Evolutionary conservation across 2,329 filamentous ascomycete genomes (phyloP), one percentile per base, ranked within the genome.

Genomic region (Fusarium sp.): DNA sequence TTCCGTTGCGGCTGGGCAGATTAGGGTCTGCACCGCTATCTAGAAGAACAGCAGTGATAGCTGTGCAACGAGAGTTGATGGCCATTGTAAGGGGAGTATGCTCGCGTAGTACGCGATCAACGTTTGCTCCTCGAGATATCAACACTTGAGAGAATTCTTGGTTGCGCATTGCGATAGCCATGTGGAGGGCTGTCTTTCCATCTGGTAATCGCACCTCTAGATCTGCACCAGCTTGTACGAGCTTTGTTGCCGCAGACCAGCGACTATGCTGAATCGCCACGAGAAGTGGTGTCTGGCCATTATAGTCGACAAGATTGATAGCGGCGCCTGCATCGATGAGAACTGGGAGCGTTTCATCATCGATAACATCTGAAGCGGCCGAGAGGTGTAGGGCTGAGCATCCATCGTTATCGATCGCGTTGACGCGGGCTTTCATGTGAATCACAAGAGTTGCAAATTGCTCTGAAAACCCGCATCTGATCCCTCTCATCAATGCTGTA

Each of bases 71-170:
- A 29, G 70, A 69, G 42, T 64, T 78, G 41, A 78, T 78, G 39
- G 76, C 76, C 76, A 78, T 75, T 12, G 76, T 78, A 3, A 78
- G 55, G 19, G 76, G 76, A 9, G 76, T 78, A 25, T 78, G 74
- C 45, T 78, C 76, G 38, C 75, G 76, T 18, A 77, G 65, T 31
- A 68, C 71, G 21, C 72, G 70, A 51, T 78, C 72, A 31, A 78
- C 73, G 21, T 77, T 75, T 38, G 76, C 75, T 38, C 76, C 76
- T 33, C 75, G 73, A 35, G 76, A 77, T 54, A 78, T 69, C n/a
- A 78, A 33, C 10, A 77, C 49, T 27, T 78, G 76, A 10, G 76
- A 71, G 27, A 78, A 72, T 54, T 78, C 76, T 52, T 78, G 76
- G 37, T 78, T 78, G 19, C 76, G 74, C 74, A 78, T 75, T 7